Evolutionary conservation across 306 rosid species (phyloP), one percentile per base, ranked within the genome.

Genomic region (Prunus mongolica): DNA sequence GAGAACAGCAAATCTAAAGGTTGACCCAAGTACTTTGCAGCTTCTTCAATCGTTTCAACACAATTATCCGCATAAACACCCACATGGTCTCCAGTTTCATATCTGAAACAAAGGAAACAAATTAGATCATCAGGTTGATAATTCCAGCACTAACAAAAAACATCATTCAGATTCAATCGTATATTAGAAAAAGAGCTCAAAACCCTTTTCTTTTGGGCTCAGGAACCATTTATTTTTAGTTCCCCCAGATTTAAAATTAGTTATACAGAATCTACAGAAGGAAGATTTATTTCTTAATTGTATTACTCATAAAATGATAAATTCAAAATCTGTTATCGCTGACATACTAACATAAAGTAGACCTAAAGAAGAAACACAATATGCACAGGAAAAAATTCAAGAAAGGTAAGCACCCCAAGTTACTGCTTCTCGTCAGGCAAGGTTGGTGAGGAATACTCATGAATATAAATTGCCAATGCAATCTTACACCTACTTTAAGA

Each of bases 21-120:
- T 80, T 89, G 88, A 81, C 88, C 96, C 91, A 96, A 82, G 79
- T 83, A 80, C 80, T 77, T 82, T 54, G 91, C 89, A 76, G 96
- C 98, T 79, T 92, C 98, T 84, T 89, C 93, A 73, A 92, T 90
- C 55, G 86, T 88, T 85, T 92, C 98, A 78, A 78, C 84, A 73
- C 83, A 83, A 76, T 96, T 96, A 60, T 92, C 97, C 67, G 86
- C 90, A 85, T 88, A 92, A 67, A 96, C 98, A 76, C 99, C 99
- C 76, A 88, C 97, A 46, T 96, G 99, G 80, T 96, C 99, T 79
- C 99, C 99, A 69, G 97, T 96, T 82, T 96, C 99, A 49, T 96
- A 96, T 68, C 98, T 96, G 89, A 73, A 70, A 74, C 81, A 79
- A 60, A 77, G 44, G 58, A 77, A 74, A 82, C 15, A 60, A 62